These are phyloP conservation scores for Schwanniomyces occidentalis DNA, from an alignment of 805 yeast species.

Conservation along the genomic window DNA sequence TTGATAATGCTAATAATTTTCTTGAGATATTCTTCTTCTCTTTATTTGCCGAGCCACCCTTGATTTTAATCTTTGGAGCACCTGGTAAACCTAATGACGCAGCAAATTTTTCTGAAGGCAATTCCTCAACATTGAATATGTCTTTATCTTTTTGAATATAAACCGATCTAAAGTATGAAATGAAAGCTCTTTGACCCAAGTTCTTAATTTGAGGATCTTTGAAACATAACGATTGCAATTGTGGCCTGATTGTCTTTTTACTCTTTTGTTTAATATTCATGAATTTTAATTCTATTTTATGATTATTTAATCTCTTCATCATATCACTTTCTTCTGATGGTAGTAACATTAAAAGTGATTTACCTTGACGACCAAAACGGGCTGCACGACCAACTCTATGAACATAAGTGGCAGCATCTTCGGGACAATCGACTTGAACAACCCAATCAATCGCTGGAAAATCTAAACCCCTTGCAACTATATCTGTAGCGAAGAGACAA, in stretches of 20 bases:
- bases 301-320: conserved; percentile 57
- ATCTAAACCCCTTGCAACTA: conserved; percentile 89
- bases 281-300: conserved; percentile 68
- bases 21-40: conserved; percentile 82
- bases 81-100: conserved; percentile 91
- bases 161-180: conserved; percentile 84
- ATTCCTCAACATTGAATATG: conserved; percentile 71
- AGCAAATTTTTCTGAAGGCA: conserved; percentile 85
- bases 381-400: conserved; percentile 93
- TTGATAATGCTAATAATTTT: conserved; percentile 56
- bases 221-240: conserved; percentile 87
- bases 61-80: conserved; percentile 86
- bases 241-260: conserved; percentile 73
- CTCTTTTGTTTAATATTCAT: conserved; percentile 75
- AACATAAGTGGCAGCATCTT: conserved; percentile 83
- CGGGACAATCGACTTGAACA: conserved; percentile 90
- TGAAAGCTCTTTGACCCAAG: conserved; percentile 93
- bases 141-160: conserved; percentile 85
- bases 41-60: conserved; percentile 54
- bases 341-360: conserved; percentile 76
- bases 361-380: conserved; percentile 81
- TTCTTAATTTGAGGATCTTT: conserved; percentile 89
- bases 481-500: conserved; percentile 86
- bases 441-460: conserved; percentile 96
- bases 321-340: conserved; percentile 83